Conservation (phyloP, 768 basidiomycete species). For the Auricularia sp. region DNA sequence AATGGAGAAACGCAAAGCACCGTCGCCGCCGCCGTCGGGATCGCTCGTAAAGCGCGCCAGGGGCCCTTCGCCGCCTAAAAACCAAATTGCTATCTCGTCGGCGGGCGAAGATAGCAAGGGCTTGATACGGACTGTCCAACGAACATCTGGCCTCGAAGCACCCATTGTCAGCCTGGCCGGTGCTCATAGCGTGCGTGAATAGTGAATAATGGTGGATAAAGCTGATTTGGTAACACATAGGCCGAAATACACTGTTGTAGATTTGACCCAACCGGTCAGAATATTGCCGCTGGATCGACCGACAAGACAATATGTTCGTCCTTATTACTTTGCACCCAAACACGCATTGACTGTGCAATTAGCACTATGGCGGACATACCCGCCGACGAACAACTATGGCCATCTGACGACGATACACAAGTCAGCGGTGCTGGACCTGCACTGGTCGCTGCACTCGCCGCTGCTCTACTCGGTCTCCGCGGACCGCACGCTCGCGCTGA, state of each 20-base stretch:
- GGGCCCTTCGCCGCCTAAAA: constrained; percentile 41
- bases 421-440: constrained; percentile 85
- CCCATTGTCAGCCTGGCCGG: constrained; percentile 89
- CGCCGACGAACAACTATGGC: constrained; percentile 89
- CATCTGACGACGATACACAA: constrained; percentile 76
- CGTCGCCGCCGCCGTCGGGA: not conserved
- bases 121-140: constrained; percentile 72
- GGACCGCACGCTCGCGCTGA: constrained; percentile 73
- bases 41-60: constrained; percentile 54
- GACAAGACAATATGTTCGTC: constrained; percentile 84
- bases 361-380: constrained; percentile 88
- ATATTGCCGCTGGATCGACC: constrained; percentile 84
- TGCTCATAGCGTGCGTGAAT: constrained; percentile 66
- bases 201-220: not conserved
- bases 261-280: constrained; percentile 90
- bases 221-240: constrained; percentile 25
- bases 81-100: constrained; percentile 70
- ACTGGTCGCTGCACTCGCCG: constrained; percentile 73
- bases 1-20: constrained; percentile 1
- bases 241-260: constrained; percentile 85
- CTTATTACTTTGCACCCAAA: not conserved
- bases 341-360: not conserved
- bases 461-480: constrained; percentile 76
- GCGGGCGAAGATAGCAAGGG: constrained; percentile 67
- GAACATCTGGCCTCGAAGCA: constrained; percentile 88